A percentile compares a stretch with the other conserved stretches of the same genome.
These are phyloP conservation scores for Colletotrichum scovillei DNA, from an alignment of 2,329 filamentous ascomycete species.

Conservation along the genomic window DNA sequence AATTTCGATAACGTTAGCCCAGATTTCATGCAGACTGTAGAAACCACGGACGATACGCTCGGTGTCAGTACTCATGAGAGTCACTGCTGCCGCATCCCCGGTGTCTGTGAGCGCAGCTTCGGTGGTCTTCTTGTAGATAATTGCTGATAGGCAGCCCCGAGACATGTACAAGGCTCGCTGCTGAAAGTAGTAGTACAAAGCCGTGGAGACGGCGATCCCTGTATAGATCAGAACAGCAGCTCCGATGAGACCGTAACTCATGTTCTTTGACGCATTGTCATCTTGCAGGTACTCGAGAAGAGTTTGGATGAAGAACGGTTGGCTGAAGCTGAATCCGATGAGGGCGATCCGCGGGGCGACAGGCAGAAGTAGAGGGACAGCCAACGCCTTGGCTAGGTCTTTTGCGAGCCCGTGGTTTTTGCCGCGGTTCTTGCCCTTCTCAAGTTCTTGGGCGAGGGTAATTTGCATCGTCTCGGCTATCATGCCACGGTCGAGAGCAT, in stretches of 20 bases:
- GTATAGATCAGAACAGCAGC: conserved; percentile 45
- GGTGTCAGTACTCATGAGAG: conserved; percentile 52
- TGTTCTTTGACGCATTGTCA: conserved; percentile 38
- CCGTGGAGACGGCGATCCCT: conserved; percentile 47
- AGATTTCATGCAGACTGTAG: conserved; percentile 46
- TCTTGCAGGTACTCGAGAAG: conserved; percentile 48
- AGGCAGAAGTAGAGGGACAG: conserved; percentile 47
- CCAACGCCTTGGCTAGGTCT: conserved; percentile 44
- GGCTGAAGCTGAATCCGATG: conserved; percentile 54
- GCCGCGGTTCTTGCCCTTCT: conserved; percentile 13
- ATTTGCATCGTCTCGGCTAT: conserved; percentile 37
- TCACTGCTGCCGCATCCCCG: conserved; percentile 47
- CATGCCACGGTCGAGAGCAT: conserved; percentile 46
- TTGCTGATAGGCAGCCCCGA: conserved; percentile 42
- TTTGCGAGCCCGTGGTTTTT: conserved; percentile 43
- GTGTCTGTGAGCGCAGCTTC: conserved; percentile 38
- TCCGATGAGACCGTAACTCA: conserved; percentile 48
- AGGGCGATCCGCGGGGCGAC: conserved; percentile 50
- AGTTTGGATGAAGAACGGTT: conserved; percentile 55
- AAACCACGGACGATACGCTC: conserved; percentile 48
- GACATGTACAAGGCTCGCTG: conserved; percentile 44
- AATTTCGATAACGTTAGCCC: conserved; percentile 47
- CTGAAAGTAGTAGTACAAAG: conserved; percentile 47
- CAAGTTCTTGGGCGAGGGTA: conserved; percentile 33
- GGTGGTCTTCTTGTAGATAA: conserved; percentile 47